phyloP scores from a whole-genome alignment of 2,329 filamentous ascomycete species.

The Trichoderma koningii region DNA sequence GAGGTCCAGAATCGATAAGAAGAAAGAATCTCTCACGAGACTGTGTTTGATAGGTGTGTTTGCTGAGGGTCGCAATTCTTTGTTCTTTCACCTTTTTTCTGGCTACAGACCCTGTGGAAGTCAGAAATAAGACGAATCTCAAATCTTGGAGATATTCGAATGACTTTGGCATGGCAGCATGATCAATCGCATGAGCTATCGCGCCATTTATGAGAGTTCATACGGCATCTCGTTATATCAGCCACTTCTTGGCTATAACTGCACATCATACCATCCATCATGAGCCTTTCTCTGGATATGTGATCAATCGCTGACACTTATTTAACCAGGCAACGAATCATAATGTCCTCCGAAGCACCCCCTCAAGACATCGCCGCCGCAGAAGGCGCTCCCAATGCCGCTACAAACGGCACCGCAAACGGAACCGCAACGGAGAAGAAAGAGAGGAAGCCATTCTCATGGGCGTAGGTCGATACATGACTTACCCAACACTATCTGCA shows the following conservation, averaged over 20 bases:
- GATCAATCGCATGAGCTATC: not conserved
- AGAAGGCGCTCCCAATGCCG: not conserved
- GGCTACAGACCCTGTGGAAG: not conserved
- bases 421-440: not conserved
- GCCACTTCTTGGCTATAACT: not conserved
- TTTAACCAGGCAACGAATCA: not conserved
- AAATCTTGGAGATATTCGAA: not conserved
- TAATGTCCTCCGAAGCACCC: constrained; percentile 4
- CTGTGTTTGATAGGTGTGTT: constrained; percentile 6
- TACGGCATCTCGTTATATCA: not conserved
- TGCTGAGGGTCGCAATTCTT: not conserved
- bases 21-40: not conserved
- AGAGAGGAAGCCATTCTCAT: constrained; percentile 37
- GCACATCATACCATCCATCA: not conserved
- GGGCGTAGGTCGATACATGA: constrained; percentile 39
- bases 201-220: not conserved
- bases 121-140: not conserved
- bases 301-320: not conserved
- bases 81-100: not conserved
- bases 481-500: not conserved
- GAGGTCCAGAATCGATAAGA: not conserved
- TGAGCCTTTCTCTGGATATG: too few relatives aligned
- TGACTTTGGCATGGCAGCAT: not conserved
- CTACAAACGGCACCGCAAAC: not conserved
- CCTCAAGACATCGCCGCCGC: not conserved